These are phyloP conservation scores for Cicer bijugum DNA, from an alignment of 306 rosid species.

Conservation along the genomic window DNA sequence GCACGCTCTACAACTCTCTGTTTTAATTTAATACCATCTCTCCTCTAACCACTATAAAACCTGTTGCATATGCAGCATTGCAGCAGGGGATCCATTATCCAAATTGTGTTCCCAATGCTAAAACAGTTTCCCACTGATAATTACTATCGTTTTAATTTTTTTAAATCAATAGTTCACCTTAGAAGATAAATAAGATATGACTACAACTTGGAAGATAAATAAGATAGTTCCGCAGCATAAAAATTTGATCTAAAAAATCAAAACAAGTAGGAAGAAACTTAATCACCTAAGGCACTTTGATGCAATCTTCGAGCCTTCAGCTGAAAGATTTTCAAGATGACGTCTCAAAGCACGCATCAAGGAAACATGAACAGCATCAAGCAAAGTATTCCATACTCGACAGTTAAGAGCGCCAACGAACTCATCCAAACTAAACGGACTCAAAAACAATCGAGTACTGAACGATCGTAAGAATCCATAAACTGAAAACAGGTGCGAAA, in stretches of 20 bases:
- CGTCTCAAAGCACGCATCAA: constrained; percentile 75
- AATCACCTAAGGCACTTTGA: constrained; percentile 75
- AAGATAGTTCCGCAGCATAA: neutral
- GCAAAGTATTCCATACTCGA: constrained; percentile 59
- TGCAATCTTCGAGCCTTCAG: constrained; percentile 73
- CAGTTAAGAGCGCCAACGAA: constrained; percentile 86
- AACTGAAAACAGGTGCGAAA: constrained; percentile 70
- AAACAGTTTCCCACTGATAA: no score
- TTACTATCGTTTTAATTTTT: no score
- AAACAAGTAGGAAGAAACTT: constrained; percentile 3
- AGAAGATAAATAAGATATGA: no score
- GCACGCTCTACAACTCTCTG: no score
- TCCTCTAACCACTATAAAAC: no score
- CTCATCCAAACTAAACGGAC: constrained; percentile 81
- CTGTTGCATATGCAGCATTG: no score
- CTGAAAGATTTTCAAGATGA: constrained; percentile 68
- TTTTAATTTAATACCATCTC: no score
- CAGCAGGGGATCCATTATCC: no score
- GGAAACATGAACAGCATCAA: constrained; percentile 82
- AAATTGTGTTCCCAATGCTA: no score
- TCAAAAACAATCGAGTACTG: constrained; percentile 64
- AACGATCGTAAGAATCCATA: constrained; percentile 81
- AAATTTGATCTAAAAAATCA: neutral
- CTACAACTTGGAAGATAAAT: no score
- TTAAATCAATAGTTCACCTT: no score